phyloP scores from a whole-genome alignment of 257 asterid genomes.

The Salvia hispanica region DNA sequence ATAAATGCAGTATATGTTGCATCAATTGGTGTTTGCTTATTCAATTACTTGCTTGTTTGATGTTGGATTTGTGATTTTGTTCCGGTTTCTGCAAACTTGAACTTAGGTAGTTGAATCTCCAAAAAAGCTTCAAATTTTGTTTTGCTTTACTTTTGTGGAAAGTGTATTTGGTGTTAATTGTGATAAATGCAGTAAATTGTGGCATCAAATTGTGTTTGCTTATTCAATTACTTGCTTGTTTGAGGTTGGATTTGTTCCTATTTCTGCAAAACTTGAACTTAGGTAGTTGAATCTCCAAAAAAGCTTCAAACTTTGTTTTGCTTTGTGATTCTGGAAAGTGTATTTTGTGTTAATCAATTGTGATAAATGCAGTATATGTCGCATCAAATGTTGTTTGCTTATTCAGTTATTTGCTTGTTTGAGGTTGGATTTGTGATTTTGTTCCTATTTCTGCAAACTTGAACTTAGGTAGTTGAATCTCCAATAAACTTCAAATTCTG shows the following conservation, averaged over 20 bases:
- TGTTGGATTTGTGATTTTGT: background rate
- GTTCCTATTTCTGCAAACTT: slow-evolving; percentile 1
- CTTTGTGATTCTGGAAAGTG: background rate
- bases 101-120: background rate
- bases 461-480: background rate
- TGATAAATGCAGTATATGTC: slow-evolving; percentile 24
- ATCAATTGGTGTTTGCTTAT: slow-evolving; percentile 10
- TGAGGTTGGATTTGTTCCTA: background rate
- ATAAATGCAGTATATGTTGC: slow-evolving; percentile 23
- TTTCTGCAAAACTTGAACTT: background rate
- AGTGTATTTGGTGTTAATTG: no score
- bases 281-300: no score
- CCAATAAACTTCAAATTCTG: background rate
- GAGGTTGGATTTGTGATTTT: background rate
- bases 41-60: background rate
- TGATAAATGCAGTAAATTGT: no score
- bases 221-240: background rate
- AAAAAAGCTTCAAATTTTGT: no score
- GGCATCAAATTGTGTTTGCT: no score
- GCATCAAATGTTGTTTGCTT: slow-evolving; percentile 9
- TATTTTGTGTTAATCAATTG: slow-evolving; percentile 28
- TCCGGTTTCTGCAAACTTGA: background rate
- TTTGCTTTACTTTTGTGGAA: no score
- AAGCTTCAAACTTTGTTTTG: background rate
- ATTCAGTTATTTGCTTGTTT: background rate